These are phyloP conservation scores for Paecilomyces sp. DNA, from an alignment of 2,329 filamentous ascomycete genomes.

Conservation along the genomic window DNA sequence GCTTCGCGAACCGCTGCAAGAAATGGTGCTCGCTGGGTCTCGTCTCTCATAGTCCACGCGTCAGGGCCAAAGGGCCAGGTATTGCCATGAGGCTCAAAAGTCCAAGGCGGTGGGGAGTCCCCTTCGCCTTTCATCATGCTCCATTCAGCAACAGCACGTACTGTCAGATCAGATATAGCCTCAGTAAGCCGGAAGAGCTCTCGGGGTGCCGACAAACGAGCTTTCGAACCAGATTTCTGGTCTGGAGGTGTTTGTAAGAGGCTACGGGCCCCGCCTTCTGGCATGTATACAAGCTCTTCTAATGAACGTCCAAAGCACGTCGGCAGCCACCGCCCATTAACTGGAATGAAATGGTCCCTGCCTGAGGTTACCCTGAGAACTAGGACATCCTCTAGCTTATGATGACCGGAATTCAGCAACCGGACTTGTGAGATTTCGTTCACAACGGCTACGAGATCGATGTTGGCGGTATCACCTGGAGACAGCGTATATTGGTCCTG, in stretches of 20 bases:
- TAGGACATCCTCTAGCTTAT: conserved; percentile 73
- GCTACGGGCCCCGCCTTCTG: conserved; percentile 69
- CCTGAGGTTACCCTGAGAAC: conserved; percentile 78
- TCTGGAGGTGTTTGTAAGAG: conserved; percentile 33
- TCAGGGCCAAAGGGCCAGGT: conserved; percentile 55
- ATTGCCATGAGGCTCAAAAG: conserved; percentile 31
- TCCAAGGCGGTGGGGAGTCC: conserved; percentile 46
- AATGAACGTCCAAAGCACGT: conserved; percentile 79
- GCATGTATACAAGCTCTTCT: conserved; percentile 80
- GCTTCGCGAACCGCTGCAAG: conserved; percentile 50
- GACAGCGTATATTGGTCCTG: conserved; percentile 58
- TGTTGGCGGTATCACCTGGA: conserved; percentile 74
- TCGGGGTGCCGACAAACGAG: conserved; percentile 69
- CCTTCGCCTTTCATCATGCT: conserved; percentile 45
- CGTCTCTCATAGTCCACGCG: conserved; percentile 40
- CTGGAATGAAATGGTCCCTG: conserved; percentile 82
- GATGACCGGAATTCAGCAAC: conserved; percentile 61
- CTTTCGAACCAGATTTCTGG: conserved; percentile 22
- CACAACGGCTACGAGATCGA: conserved; percentile 62
- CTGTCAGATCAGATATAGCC: conserved; percentile 56
- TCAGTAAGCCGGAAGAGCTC: conserved; percentile 89
- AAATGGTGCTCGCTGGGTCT: conserved; percentile 35
- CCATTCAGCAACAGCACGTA: conserved; percentile 56
- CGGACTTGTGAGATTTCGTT: conserved; percentile 57
- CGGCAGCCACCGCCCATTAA: conserved; percentile 70